phyloP scores from a whole-genome alignment of 495 filamentous ascomycete species.

The Viridothelium virens region DNA sequence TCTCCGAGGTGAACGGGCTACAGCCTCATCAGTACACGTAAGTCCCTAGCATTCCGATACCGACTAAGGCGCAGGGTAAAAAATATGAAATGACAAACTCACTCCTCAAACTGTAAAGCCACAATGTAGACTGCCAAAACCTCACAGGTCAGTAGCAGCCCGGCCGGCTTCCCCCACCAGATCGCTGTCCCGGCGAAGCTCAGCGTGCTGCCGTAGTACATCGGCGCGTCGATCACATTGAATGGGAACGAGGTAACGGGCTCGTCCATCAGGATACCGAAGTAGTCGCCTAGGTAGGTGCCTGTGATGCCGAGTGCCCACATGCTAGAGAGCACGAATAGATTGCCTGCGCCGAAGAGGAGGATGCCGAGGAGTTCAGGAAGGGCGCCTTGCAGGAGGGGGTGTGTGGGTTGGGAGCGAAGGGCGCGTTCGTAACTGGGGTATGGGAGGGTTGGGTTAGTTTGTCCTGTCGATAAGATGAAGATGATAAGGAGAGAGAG shows the following conservation, averaged over 20 bases:
- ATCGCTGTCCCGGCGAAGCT: conserved; percentile 88
- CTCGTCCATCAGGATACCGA: conserved; percentile 92
- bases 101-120: conserved; percentile 82
- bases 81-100: not conserved
- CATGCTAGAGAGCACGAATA: conserved; percentile 80
- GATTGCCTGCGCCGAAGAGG: conserved; percentile 67
- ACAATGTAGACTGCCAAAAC: conserved; percentile 75
- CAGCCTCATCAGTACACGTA: not conserved
- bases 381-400: conserved; percentile 46
- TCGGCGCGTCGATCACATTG: conserved; percentile 83
- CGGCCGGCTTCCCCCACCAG: conserved; percentile 81
- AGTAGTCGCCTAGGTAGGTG: conserved; percentile 97
- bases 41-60: not conserved
- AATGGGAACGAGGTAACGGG: conserved; percentile 93
- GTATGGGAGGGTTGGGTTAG: not conserved
- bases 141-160: conserved; percentile 63
- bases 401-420: conserved; percentile 67
- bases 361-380: conserved; percentile 54
- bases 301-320: conserved; percentile 92
- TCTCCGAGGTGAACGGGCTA: conserved; percentile 86
- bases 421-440: conserved; percentile 61
- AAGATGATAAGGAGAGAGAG: conserved; percentile 21
- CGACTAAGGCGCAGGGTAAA: no score
- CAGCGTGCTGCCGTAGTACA: conserved; percentile 93
- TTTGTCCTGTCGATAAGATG: conserved; percentile 7